Evolutionary conservation across 306 rosid genomes (phyloP).

Genomic region (Cicer pinnatifidum): DNA sequence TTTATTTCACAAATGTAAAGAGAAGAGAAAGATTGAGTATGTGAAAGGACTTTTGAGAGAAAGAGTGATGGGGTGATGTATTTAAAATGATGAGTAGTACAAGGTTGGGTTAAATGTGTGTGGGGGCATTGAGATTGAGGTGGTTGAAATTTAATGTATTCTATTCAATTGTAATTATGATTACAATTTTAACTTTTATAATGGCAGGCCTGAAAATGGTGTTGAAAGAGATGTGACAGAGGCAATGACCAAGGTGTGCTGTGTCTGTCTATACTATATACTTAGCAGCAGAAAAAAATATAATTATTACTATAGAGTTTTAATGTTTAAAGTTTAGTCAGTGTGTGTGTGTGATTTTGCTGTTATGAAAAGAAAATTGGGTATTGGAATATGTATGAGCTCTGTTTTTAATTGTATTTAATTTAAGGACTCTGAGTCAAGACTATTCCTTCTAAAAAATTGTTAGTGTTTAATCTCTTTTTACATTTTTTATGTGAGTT

Average conservation of each 20-base stretch:
- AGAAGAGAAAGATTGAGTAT: background rate
- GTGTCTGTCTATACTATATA: constrained; percentile 32
- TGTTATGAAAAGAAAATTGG: constrained; percentile 38
- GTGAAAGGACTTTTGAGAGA: background rate
- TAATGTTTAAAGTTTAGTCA: constrained; percentile 45
- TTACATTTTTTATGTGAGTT: background rate
- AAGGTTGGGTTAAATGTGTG: constrained; percentile 29
- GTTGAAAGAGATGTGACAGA: constrained; percentile 64
- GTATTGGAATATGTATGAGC: constrained; percentile 42
- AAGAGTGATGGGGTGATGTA: constrained; percentile 3
- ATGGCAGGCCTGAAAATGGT: constrained; percentile 66
- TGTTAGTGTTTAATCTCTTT: constrained; percentile 36
- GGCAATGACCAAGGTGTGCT: constrained; percentile 48
- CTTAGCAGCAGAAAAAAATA: constrained; percentile 30
- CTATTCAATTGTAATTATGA: constrained; percentile 48
- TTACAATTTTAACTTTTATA: constrained; percentile 54
- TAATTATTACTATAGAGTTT: constrained; percentile 16
- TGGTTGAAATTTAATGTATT: constrained; percentile 40
- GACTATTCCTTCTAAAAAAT: constrained; percentile 31
- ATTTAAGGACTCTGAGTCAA: background rate
- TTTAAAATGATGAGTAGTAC: constrained; percentile 40
- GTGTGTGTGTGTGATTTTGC: constrained; percentile 24
- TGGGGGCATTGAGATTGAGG: constrained; percentile 41
- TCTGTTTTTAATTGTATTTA: no score
- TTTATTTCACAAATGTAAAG: constrained; percentile 37